These are phyloP conservation scores for Akanthomyces lecanii DNA, from an alignment of 2,329 filamentous ascomycete genomes.

Conservation along the genomic window DNA sequence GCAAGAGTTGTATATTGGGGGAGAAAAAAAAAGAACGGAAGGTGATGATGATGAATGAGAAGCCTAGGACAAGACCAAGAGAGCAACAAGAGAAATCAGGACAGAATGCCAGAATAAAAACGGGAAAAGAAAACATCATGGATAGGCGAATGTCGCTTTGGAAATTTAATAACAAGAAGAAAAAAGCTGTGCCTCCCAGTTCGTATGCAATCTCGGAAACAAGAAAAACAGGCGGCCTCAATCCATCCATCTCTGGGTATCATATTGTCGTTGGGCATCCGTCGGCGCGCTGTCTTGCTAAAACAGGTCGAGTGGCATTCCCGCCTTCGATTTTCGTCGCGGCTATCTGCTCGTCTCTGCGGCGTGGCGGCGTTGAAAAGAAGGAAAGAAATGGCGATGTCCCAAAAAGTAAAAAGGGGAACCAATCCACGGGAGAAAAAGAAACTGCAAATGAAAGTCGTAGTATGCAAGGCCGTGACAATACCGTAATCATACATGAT, in stretches of 20 bases:
- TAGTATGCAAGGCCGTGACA: conserved; percentile 15
- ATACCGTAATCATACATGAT: conserved; percentile 17
- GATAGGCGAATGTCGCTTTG: not conserved
- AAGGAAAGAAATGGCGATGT: not conserved
- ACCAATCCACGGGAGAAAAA: not conserved
- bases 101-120: not conserved
- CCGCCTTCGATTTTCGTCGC: not conserved
- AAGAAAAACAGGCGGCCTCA: not conserved
- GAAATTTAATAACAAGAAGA: not conserved
- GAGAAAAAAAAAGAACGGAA: not conserved
- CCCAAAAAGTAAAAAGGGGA: not conserved
- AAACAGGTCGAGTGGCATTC: not conserved
- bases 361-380: not conserved
- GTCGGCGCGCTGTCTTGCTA: not conserved
- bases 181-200: not conserved
- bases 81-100: not conserved
- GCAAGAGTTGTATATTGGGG: not conserved
- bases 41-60: not conserved
- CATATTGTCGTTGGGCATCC: not conserved
- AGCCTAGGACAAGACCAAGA: not conserved
- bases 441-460: not conserved
- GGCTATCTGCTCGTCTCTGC: not conserved
- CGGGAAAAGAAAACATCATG: not conserved
- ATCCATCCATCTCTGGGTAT: conserved; percentile 10
- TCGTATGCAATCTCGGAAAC: not conserved